Evolutionary conservation across 305 asterid species (phyloP).

Genomic region (Solanum hybrid): DNA sequence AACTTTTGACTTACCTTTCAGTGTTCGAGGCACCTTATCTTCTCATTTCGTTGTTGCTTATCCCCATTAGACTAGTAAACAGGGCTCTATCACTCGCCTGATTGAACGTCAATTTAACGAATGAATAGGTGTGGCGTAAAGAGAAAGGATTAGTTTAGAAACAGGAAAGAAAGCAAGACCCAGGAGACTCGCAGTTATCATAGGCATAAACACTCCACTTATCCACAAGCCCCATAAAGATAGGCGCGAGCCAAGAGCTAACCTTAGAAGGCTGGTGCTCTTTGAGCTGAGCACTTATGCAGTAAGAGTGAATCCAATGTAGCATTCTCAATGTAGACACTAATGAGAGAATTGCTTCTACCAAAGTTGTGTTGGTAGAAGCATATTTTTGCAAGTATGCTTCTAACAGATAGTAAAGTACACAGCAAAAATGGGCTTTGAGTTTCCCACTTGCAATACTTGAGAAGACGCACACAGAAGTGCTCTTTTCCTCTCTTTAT

Average conservation of each 20-base stretch:
- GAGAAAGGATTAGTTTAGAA: neutral
- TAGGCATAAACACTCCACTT: neutral
- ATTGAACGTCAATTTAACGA: neutral
- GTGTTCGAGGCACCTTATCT: neutral
- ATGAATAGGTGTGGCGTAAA: neutral
- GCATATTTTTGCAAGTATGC: neutral
- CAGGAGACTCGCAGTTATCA: neutral
- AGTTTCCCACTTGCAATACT: neutral
- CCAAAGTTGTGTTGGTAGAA: neutral
- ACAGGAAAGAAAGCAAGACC: neutral
- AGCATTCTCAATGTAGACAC: neutral
- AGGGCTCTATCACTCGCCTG: neutral
- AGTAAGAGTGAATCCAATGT: neutral
- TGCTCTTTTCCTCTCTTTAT: neutral
- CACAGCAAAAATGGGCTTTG: neutral
- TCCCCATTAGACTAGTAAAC: neutral
- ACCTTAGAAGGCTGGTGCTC: neutral
- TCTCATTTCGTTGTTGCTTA: neutral
- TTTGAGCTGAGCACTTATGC: neutral
- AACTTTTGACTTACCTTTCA: neutral
- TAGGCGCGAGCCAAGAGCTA: neutral
- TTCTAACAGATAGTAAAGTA: neutral
- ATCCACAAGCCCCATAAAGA: neutral
- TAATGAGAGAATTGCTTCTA: neutral
- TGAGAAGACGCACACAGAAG: neutral